Evolutionary conservation across 2,329 filamentous ascomycete species (phyloP).

Genomic region (Pseudogymnoascus sp.): DNA sequence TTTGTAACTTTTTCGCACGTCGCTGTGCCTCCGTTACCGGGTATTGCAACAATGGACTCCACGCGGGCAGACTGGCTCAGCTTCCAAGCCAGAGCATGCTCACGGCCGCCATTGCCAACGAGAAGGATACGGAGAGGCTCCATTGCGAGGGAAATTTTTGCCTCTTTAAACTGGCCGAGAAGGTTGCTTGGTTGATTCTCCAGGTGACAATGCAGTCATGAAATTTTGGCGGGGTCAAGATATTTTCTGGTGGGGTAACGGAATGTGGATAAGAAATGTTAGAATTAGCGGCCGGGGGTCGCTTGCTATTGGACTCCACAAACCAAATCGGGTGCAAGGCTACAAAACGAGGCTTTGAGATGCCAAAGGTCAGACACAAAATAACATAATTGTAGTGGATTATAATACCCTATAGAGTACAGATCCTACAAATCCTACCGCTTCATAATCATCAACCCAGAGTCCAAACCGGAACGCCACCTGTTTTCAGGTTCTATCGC

Average conservation of each 20-base stretch:
- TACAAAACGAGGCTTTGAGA: neutral
- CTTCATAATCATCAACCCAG: constrained; percentile 5
- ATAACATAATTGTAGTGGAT: constrained; percentile 4
- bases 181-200: constrained; percentile 4
- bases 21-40: constrained; percentile 80
- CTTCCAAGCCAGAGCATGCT: constrained; percentile 91
- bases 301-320: constrained; percentile 10
- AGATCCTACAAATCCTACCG: constrained; percentile 5
- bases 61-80: constrained; percentile 71
- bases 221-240: constrained; percentile 9
- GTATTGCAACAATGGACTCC: constrained; percentile 60
- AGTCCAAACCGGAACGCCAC: constrained; percentile 1
- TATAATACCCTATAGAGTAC: constrained; percentile 1
- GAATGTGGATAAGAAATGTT: constrained; percentile 9
- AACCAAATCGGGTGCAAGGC: neutral
- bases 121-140: constrained; percentile 62
- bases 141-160: constrained; percentile 1
- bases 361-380: neutral
- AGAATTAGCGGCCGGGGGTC: constrained; percentile 2
- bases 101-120: constrained; percentile 83
- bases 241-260: constrained; percentile 2
- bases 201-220: constrained; percentile 3
- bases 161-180: neutral
- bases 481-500: constrained; percentile 16
- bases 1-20: constrained; percentile 62